Evolutionary conservation across 805 yeast genomes (phyloP), one percentile per base, ranked within the genome.

Genomic region (Saturnispora bothae): DNA sequence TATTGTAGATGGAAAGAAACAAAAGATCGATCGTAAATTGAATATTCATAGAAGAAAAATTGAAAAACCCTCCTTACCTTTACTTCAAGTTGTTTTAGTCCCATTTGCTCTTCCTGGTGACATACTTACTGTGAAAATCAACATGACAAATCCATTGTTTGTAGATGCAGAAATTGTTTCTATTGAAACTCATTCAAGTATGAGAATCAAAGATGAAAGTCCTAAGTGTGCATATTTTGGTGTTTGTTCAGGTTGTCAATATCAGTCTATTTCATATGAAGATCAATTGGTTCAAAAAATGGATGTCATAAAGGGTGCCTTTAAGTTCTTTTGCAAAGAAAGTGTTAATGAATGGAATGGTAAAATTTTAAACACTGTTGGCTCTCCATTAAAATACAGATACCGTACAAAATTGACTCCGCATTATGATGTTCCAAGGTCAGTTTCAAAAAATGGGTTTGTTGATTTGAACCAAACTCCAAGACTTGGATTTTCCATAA

Each of bases 381-480:
- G 54, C n/a, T 83, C 95, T 9, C 98, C 98, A 4, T 61, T 75
- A 40, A 69, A 78, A 47, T 82, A 69, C 54, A 66, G 68, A 27
- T 92, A 92, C 60, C 69, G 98, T 54, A 92, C 98, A 0, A 92
- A 92, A 54, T 68, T 92, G 30, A 92, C 98, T 0, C 98, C 98
- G 4, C 98, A 92, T 61, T 92, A 88, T 59, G 76, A 51, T 44
- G 42, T 45, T n/a, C 45, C 46, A 33, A 38, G 46, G 16, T 38
- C 43, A 23, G 41, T 38, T 33, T 28, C 33, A 17, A 33, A 38
- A 25, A 30, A 22, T 5, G 47, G 47, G 8, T 40, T 22, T 27
- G 48, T 43, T 5, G 49, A 47, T 13, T 31, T 39, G 20, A 33
- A 31, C 12, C 36, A 30, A 10, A 33, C 54, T 4, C 95, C 96